Base-by-base conservation (phyloP, 208 protist species). In the Leptomonas pyrrhocoris region DNA sequence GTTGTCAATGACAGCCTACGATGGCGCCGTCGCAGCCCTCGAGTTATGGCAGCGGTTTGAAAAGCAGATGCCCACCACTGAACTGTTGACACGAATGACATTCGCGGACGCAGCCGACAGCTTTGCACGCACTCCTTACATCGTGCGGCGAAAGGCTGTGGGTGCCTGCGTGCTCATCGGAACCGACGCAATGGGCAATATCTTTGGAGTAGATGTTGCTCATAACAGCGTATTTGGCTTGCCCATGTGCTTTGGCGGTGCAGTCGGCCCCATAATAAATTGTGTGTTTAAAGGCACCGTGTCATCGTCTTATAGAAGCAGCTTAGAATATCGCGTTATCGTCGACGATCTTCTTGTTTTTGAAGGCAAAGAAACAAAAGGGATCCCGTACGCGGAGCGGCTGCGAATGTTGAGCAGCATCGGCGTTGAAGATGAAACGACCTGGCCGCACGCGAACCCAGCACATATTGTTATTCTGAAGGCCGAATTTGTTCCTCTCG, bases 291-390 rank as follows among this genome's bases (percentile, higher is more conserved):
- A 76, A 50, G 90, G 73, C 21, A 88, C 81, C 1, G 31, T 94
- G n/a, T 74, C 77, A 21, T 73, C 88, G 19, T 90, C 85, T 21
- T 86, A 82, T 51, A 30, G 85, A 43, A 80, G 68, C 42, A 74
- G 71, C 50, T 50, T 77, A 23, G 84, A 96, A 27, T 89, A 83
- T 68, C 77, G 85, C 31, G 88, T 92, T 42, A 83, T 96, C 53
- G 56, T 96, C 16, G 81, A 93, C 46, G 91, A 96, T 64, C 74
- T 96, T 49, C 61, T 93, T 18, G 51, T 81, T 38, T 93, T 92
- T 65, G 71, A 92, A 59, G 82, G 81, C 28, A 76, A 62, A 34
- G 80, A 94, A 36, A 79, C 90, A 16, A 74, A 73, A 49, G 67
- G 74, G 23, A 63, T 78, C 21, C 63, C 74, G 13, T 96, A 93